Evolutionary conservation across 495 filamentous ascomycete genomes (phyloP).

Genomic region (Aspergillus indologenus): DNA sequence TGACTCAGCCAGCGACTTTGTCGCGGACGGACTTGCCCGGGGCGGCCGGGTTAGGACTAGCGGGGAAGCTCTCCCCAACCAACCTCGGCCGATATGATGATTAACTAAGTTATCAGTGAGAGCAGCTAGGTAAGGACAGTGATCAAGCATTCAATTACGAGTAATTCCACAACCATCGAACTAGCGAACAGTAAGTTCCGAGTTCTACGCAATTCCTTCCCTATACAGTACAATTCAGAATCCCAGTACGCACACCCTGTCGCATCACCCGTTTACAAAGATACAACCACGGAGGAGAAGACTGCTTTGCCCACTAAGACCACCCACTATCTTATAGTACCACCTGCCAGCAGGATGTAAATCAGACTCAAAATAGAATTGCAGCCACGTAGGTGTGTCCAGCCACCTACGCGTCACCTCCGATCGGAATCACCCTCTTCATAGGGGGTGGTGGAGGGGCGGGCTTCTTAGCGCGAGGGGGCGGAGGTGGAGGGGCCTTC

Average conservation of each 20-base stretch:
- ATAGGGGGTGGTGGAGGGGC: slow-evolving; percentile 58
- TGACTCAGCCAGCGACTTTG: slow-evolving; percentile 21
- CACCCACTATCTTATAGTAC: slow-evolving; percentile 3
- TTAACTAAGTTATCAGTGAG: no score
- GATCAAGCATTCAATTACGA: no score
- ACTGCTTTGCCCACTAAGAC: background rate
- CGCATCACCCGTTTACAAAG: background rate
- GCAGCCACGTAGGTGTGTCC: background rate
- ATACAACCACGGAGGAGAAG: background rate
- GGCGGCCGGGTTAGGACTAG: slow-evolving; percentile 17
- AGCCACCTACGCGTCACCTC: slow-evolving; percentile 23
- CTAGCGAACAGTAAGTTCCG: no score
- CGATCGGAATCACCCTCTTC: slow-evolving; percentile 43
- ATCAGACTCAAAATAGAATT: slow-evolving; percentile 4
- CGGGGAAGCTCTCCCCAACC: background rate
- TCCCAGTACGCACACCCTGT: no score
- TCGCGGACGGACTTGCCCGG: no score
- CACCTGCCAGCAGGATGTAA: slow-evolving; percentile 14
- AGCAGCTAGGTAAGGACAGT: no score
- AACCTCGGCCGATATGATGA: background rate
- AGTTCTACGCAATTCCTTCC: no score
- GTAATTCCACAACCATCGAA: no score
- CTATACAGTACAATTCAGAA: no score
- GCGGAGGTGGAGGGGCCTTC: slow-evolving; percentile 77
- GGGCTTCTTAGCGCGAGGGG: slow-evolving; percentile 75